phyloP scores from a whole-genome alignment of 2,329 filamentous ascomycete genomes.

The Zopfia rhizophila region DNA sequence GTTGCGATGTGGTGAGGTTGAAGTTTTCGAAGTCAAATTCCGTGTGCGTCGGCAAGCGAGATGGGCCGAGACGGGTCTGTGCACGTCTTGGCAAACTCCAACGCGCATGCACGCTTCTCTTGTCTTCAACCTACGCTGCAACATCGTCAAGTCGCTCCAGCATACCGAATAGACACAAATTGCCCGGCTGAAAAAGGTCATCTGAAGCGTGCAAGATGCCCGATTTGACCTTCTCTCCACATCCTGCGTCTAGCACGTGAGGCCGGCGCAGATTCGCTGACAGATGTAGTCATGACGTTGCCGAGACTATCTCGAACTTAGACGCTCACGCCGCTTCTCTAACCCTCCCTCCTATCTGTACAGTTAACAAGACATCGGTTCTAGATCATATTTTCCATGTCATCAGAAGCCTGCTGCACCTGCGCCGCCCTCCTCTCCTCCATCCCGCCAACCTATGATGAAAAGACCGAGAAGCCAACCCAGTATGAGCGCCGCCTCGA shows the following conservation, averaged over 20 bases:
- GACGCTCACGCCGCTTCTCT: neutral
- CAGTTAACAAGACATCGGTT: neutral
- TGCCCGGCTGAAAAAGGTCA: too few relatives aligned
- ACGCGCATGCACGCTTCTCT: too few relatives aligned
- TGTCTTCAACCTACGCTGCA: too few relatives aligned
- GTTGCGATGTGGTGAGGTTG: constrained; percentile 17
- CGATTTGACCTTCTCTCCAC: too few relatives aligned
- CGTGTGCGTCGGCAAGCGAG: constrained; percentile 24
- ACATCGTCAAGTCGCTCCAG: too few relatives aligned
- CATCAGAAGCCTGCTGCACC: constrained; percentile 70
- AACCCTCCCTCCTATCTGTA: neutral
- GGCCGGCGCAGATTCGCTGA: constrained; percentile 3
- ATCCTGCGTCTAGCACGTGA: constrained; percentile 14
- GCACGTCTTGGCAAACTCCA: constrained; percentile 27
- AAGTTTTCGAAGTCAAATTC: constrained; percentile 36
- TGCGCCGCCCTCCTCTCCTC: constrained; percentile 71
- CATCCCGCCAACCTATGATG: constrained; percentile 62
- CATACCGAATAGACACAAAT: too few relatives aligned
- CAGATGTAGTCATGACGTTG: constrained; percentile 20
- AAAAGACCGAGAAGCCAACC: constrained; percentile 69
- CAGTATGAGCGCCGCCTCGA: constrained; percentile 69
- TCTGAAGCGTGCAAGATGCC: too few relatives aligned
- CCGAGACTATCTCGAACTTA: neutral
- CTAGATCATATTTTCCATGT: constrained; percentile 23
- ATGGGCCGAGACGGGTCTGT: constrained; percentile 31